Evolutionary conservation across 1,284 basidiomycete species (phyloP), one percentile per base, ranked within the genome.

Genomic region (Inonotus hispidus): DNA sequence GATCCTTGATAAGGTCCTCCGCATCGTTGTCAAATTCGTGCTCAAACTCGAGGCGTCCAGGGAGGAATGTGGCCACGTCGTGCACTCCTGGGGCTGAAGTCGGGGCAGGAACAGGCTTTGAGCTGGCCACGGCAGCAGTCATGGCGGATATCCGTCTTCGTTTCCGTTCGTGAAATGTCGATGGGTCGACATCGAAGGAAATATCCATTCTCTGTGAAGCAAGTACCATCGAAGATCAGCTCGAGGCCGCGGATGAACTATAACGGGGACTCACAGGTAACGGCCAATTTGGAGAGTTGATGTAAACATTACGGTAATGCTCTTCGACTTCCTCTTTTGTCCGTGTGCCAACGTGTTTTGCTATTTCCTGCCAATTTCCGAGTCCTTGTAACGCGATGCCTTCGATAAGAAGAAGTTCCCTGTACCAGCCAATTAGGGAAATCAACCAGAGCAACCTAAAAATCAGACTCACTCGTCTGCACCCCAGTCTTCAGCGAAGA

Each of bases 321-420:
- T 86, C 76, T 73, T 96, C 91, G 27, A 95, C 93, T 70, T 99
- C 96, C 70, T 98, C 95, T 72, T 91, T 95, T 6, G 93, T 92
- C 58, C 95, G 82, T 4, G 95, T 97, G 5, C 97, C 96, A 58
- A 99, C 87, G 69, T 98, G 93, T 69, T 97, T 95, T 1, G 95
- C 92, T 56, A 97, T 93, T 70, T 96, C 95, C 70, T 91, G 88
- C 96, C 96, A 99, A 73, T 98, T 99, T 13, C 97, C 97, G 23
- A 99, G 75, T 1, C 96, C 96, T 69, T 95, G 92, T 38, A 86
- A 82, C 35, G 92, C 84, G 59, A 95, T 88, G 10, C 95, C 97
- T 62, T 97, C 94, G 56, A 98, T 81, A 37, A 99, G 79, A 10
- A 98, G 78, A 1, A 98, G 79, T 72, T 99, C 97, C 74, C 92